phyloP scores from a whole-genome alignment of 1,284 basidiomycete species.

The Nidula niveotomentosa region DNA sequence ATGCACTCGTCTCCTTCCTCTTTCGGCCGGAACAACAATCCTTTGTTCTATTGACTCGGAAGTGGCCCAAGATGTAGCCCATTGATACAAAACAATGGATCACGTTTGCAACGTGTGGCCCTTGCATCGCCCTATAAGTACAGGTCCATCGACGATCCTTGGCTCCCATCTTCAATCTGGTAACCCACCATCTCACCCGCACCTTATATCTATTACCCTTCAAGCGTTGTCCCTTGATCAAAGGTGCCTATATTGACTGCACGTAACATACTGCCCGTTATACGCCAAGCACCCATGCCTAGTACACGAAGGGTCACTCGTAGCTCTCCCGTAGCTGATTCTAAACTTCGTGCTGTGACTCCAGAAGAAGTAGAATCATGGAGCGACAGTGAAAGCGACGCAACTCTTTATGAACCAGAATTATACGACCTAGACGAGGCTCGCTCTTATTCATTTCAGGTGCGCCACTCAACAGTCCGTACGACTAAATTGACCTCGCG shows the following conservation, averaged over 20 bases:
- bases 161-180: background rate
- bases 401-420: constrained; percentile 25
- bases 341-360: constrained; percentile 25
- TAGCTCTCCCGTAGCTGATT: background rate
- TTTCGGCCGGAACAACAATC: background rate
- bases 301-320: background rate
- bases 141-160: background rate
- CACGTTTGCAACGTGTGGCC: background rate
- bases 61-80: background rate
- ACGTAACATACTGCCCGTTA: background rate
- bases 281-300: background rate
- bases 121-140: background rate
- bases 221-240: background rate
- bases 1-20: too few species aligned
- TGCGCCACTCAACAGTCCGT: constrained; percentile 18
- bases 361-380: constrained; percentile 33
- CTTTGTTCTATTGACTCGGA: background rate
- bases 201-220: background rate
- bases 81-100: background rate
- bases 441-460: constrained; percentile 53
- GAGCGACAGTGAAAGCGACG: constrained; percentile 33
- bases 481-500: constrained; percentile 1
- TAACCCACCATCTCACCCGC: background rate
- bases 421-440: constrained; percentile 52
- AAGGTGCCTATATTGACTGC: background rate